Evolutionary conservation across 805 yeast genomes (phyloP).

Genomic region (Yarrowia osloensis): DNA sequence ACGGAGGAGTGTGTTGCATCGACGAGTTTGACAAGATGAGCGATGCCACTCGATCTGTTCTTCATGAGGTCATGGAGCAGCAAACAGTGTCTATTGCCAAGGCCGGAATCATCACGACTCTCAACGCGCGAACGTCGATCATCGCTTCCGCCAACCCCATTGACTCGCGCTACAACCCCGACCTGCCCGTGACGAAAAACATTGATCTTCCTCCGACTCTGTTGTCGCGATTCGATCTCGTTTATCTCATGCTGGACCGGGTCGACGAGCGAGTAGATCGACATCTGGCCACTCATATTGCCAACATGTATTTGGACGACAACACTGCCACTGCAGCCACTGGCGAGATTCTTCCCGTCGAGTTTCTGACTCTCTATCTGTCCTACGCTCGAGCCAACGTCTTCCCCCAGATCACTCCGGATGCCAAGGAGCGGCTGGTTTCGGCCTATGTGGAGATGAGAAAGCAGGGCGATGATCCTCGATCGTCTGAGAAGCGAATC

Average conservation of each 20-base stretch:
- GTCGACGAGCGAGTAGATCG: conserved; percentile 86
- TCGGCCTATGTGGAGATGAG: conserved; percentile 91
- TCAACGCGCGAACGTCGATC: conserved; percentile 94
- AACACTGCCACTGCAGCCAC: conserved; percentile 68
- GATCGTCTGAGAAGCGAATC: conserved; percentile 83
- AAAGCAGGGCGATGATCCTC: conserved; percentile 85
- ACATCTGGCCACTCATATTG: conserved; percentile 84
- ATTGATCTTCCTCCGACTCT: conserved; percentile 97
- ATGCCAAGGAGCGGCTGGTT: conserved; percentile 83
- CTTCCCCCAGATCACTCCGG: conserved; percentile 77
- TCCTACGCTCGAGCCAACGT: conserved; percentile 89
- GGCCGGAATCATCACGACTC: conserved; percentile 96
- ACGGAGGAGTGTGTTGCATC: conserved; percentile 98
- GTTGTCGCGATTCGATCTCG: conserved; percentile 91
- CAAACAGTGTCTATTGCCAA: conserved; percentile 98
- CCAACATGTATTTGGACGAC: conserved; percentile 90
- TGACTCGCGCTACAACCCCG: conserved; percentile 93
- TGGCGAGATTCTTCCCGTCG: conserved; percentile 77
- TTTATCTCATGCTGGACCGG: conserved; percentile 86
- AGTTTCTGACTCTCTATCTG: conserved; percentile 82
- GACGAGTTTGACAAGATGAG: conserved; percentile 99
- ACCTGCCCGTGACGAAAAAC: conserved; percentile 89
- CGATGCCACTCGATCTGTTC: conserved; percentile 88
- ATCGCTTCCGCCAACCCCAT: conserved; percentile 97
- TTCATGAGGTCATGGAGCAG: conserved; percentile 99